These are phyloP conservation scores for Penicillium verhagenii DNA, from an alignment of 495 filamentous ascomycete species.

Conservation along the genomic window DNA sequence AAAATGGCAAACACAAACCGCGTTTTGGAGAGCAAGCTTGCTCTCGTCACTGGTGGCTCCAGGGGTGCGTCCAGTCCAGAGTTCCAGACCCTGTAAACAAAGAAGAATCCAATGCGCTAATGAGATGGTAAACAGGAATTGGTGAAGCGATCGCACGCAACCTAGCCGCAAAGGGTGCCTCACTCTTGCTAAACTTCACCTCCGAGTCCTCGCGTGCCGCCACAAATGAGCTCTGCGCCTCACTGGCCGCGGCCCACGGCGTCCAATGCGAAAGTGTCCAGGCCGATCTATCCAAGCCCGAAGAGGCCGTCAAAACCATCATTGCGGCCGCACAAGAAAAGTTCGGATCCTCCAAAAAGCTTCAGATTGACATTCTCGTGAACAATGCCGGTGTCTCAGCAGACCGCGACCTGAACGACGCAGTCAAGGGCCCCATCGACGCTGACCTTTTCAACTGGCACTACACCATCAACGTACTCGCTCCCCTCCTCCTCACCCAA, in stretches of 20 bases:
- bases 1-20: conserved; percentile 29
- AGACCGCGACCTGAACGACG: conserved; percentile 58
- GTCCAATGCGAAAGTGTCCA: conserved; percentile 52
- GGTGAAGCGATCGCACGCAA: conserved; percentile 81
- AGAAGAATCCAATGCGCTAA: background rate
- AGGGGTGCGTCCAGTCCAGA: conserved; percentile 58
- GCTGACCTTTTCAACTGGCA: conserved; percentile 63
- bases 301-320: conserved; percentile 30
- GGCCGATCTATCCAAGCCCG: conserved; percentile 54
- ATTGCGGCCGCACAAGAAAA: conserved; percentile 45
- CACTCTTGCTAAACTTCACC: conserved; percentile 69
- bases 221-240: conserved; percentile 44
- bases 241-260: conserved; percentile 38
- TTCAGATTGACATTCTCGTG: conserved; percentile 82
- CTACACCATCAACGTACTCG: conserved; percentile 83
- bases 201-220: conserved; percentile 51
- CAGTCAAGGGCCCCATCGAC: conserved; percentile 45
- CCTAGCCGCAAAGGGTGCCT: conserved; percentile 70
- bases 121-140: conserved; percentile 58
- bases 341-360: conserved; percentile 49
- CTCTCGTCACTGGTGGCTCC: conserved; percentile 75
- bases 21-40: conserved; percentile 64
- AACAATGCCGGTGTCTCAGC: conserved; percentile 79
- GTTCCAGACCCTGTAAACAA: background rate
- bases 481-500: conserved; percentile 77